These are phyloP conservation scores for Vigna trinervia DNA, from an alignment of 306 rosid species.

Conservation along the genomic window DNA sequence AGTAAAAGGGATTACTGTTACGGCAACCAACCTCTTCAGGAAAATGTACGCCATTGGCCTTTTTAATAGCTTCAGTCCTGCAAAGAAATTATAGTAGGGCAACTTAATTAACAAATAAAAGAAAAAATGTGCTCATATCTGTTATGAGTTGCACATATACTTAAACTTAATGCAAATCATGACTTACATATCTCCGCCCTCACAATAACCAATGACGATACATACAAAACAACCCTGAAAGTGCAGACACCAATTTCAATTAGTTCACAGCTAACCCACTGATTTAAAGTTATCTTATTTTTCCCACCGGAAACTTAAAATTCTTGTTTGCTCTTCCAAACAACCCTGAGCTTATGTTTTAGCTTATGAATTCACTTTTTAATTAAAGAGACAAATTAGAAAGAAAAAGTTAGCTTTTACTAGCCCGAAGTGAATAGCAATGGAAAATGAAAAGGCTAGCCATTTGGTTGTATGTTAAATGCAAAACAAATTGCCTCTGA, in stretches of 20 bases:
- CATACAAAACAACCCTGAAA: slow-evolving; percentile 97
- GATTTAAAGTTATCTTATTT: no score
- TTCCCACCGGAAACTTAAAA: not conserved
- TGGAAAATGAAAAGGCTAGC: not conserved
- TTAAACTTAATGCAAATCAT: slow-evolving; percentile 23
- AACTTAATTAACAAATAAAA: slow-evolving; percentile 32
- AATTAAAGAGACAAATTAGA: no score
- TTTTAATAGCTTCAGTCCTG: slow-evolving; percentile 93
- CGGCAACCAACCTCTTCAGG: slow-evolving; percentile 77
- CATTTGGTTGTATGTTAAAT: not conserved
- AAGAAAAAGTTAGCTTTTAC: not conserved
- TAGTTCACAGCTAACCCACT: not conserved
- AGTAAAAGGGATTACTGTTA: slow-evolving; percentile 15
- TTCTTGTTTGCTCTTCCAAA: no score
- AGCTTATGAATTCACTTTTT: not conserved
- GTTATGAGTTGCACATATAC: slow-evolving; percentile 14
- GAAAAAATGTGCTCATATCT: not conserved
- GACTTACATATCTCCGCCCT: slow-evolving; percentile 97
- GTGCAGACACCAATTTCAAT: slow-evolving; percentile 26
- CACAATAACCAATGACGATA: slow-evolving; percentile 91
- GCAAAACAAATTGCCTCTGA: no score
- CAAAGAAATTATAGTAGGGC: slow-evolving; percentile 16
- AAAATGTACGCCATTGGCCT: slow-evolving; percentile 72
- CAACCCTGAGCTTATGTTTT: no score
- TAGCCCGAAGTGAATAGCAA: no score